Percentiles rank a stretch among this genome's conserved stretches.
Conservation (phyloP, 2,329 filamentous ascomycete species). For the Xylariales sp. region DNA sequence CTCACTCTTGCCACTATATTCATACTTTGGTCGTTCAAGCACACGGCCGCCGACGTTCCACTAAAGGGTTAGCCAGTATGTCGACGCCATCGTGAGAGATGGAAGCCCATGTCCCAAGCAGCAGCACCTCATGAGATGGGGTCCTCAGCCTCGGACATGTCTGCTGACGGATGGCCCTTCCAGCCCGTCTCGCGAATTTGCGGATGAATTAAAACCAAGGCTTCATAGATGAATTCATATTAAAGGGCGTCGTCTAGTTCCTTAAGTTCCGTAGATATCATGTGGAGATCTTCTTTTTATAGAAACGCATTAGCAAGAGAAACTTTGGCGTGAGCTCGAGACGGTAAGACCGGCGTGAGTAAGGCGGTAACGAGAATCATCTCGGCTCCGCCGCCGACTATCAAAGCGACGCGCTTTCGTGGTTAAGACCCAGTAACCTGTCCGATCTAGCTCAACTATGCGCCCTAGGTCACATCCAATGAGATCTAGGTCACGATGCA, state of each 20-base stretch:
- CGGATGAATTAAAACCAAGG: slow-evolving; percentile 55
- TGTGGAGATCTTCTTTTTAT: slow-evolving; percentile 47
- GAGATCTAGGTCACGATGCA: slow-evolving; percentile 43
- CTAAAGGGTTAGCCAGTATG: slow-evolving; percentile 9
- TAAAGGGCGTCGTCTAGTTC: slow-evolving; percentile 51
- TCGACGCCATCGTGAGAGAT: slow-evolving; percentile 39
- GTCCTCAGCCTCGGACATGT: slow-evolving; percentile 39
- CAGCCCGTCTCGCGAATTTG: slow-evolving; percentile 52
- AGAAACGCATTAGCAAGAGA: slow-evolving; percentile 43
- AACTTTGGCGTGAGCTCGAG: slow-evolving; percentile 26
- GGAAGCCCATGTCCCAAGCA: slow-evolving; percentile 33
- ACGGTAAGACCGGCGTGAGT: slow-evolving; percentile 27
- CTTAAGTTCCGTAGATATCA: slow-evolving; percentile 36
- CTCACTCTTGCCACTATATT: slow-evolving; percentile 15
- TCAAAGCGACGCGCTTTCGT: slow-evolving; percentile 9
- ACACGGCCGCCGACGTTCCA: slow-evolving; percentile 27
- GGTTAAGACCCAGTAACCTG: slow-evolving; percentile 9
- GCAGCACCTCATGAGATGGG: slow-evolving; percentile 40
- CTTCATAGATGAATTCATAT: slow-evolving; percentile 59
- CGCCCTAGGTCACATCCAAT: slow-evolving; percentile 31
- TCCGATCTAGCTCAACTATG: slow-evolving; percentile 24
- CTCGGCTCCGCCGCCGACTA: slow-evolving; percentile 16
- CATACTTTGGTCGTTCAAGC: slow-evolving; percentile 11
- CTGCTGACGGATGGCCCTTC: slow-evolving; percentile 42
- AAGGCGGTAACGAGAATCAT: slow-evolving; percentile 22